Evolutionary conservation across 352 stramenopile species (phyloP), one percentile per base, ranked within the genome.

Genomic region (Phytophthora pistaciae): DNA sequence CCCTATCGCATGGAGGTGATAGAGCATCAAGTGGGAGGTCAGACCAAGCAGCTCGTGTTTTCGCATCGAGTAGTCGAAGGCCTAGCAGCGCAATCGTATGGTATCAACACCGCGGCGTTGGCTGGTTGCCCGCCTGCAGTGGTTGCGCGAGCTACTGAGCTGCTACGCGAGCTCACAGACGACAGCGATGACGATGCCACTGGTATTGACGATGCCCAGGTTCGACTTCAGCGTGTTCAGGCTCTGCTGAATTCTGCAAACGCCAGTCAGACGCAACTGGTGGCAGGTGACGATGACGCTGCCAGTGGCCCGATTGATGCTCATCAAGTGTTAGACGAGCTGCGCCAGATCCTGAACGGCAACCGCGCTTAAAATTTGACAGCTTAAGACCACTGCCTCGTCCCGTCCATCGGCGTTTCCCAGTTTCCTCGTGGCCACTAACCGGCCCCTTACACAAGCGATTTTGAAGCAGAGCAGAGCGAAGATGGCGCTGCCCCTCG

Each of bases 1-100:
- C 72, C 87, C 2, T 82, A 92, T 76, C 85, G 85, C 4, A 93
- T 94, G 84, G 82, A 93, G 66, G 82, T 91, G 7, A 68, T 94
- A 8, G 75, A 85, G 58, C 72, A 82, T 16, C 62, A 58, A 49
- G 62, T 56, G 0, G 31, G 18, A 40, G 66, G 58, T 5, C 60
- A 72, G 62, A 65, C 29, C n/a, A 79, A 70, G 25, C 74, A 82
- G 25, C 72, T 94, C 1, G 85, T 95, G 23, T 95, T 96, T 70
- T 91, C 89, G 13, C 87, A 96, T 58, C 75, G 91, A 3, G 83
- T 97, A 0, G 84, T 93, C 3, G 66, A 84, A 61, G 90, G 90
- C 4, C 64, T 95, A 6, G 87, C 89, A 8, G 33, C 78, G 6
- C 77, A 92, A 13, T 97, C 90, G 21, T 95, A 95, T 42, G 90